Evolutionary conservation across 176 grass and related monocot species (phyloP).

Genomic region (Thinopyrum elongatum): DNA sequence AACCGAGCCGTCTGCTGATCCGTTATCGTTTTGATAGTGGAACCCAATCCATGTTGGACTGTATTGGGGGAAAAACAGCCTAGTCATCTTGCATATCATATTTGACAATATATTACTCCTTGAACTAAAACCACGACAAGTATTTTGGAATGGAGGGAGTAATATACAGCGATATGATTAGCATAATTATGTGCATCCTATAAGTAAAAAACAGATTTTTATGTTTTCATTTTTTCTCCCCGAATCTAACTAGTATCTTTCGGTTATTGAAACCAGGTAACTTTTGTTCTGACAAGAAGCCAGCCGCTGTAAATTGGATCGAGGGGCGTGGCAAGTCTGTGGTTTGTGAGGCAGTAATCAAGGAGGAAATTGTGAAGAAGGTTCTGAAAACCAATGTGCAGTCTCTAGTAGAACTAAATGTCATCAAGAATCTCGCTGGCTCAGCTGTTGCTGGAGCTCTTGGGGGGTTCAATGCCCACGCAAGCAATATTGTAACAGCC

Average conservation of each 20-base stretch:
- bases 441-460: constrained; percentile 89
- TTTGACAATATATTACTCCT: neutral
- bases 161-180: neutral
- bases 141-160: too few relatives aligned
- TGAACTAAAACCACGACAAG: too few relatives aligned
- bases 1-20: neutral
- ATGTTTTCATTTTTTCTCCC: neutral
- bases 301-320: constrained; percentile 94
- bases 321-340: constrained; percentile 95
- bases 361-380: constrained; percentile 86
- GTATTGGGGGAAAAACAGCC: neutral
- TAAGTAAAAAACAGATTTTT: neutral
- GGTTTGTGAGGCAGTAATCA: constrained; percentile 90
- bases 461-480: constrained; percentile 94
- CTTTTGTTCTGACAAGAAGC: constrained; percentile 93
- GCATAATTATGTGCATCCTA: neutral
- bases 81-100: neutral
- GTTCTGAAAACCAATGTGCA: constrained; percentile 91
- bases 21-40: neutral
- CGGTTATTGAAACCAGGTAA: constrained; percentile 55
- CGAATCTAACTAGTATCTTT: neutral
- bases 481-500: constrained; percentile 86
- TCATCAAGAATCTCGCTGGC: constrained; percentile 92
- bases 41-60: neutral
- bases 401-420: constrained; percentile 83